Percentiles rank a stretch among this genome's conserved stretches.
Conservation (phyloP, 345 rosid genomes). For the Cochlearia excelsa region DNA sequence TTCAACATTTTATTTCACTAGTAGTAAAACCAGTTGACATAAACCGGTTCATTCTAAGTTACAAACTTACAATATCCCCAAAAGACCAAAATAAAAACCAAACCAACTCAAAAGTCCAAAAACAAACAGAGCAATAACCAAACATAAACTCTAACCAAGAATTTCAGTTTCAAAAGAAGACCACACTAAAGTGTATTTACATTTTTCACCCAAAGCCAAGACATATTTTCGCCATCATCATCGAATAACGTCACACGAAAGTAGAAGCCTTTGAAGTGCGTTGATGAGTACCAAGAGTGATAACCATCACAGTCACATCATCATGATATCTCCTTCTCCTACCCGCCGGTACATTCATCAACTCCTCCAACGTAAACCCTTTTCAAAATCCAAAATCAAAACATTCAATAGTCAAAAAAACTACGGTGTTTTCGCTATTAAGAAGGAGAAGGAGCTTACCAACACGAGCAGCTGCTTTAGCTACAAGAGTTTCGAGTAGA, state of each 20-base stretch:
- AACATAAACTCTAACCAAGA: too few species aligned
- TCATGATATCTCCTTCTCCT: conserved; percentile 94
- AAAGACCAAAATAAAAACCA: too few species aligned
- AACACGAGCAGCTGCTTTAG: conserved; percentile 80
- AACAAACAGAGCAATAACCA: too few species aligned
- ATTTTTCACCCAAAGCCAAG: conserved; percentile 15
- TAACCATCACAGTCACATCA: conserved; percentile 83
- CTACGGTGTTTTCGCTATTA: neutral
- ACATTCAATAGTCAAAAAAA: too few species aligned
- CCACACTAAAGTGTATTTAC: conserved; percentile 14
- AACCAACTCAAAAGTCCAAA: too few species aligned
- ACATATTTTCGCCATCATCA: conserved; percentile 30
- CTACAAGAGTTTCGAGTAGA: conserved; percentile 73
- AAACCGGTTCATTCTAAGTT: too few species aligned
- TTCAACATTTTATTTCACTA: too few species aligned
- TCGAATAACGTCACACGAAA: conserved; percentile 27
- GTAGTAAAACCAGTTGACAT: too few species aligned
- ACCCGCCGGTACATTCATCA: conserved; percentile 92
- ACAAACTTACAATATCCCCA: too few species aligned
- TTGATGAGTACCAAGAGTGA: conserved; percentile 76
- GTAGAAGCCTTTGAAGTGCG: conserved; percentile 92
- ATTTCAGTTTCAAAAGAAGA: too few species aligned
- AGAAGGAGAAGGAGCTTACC: conserved; percentile 42
- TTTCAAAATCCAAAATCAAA: conserved; percentile 3
- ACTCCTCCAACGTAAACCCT: conserved; percentile 86